A percentile compares a stretch with the other conserved stretches of the same genome.
Conservation (phyloP, 768 basidiomycete genomes). For the Leccinum imitatum region DNA sequence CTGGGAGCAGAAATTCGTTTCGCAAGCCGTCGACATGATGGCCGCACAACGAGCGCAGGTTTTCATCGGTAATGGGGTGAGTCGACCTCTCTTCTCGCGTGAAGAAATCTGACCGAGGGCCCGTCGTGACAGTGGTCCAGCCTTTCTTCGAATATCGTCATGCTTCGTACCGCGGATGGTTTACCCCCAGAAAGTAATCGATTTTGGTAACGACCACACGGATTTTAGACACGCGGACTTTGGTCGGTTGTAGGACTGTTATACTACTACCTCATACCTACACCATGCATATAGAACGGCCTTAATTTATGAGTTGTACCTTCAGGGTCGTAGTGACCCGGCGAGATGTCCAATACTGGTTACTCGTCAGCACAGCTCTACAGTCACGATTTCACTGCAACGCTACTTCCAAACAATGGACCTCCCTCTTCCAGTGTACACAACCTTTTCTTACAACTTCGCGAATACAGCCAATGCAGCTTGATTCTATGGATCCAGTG, state of each 20-base stretch:
- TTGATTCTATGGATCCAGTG: too few relatives aligned
- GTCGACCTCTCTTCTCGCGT: slow-evolving; percentile 11
- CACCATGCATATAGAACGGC: neutral
- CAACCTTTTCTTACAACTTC: too few relatives aligned
- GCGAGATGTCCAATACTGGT: too few relatives aligned
- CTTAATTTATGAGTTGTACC: neutral
- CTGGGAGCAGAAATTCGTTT: slow-evolving; percentile 40
- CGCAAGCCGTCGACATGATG: slow-evolving; percentile 50
- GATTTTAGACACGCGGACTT: neutral
- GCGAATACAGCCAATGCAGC: too few relatives aligned
- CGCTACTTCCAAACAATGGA: too few relatives aligned
- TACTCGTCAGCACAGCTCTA: too few relatives aligned
- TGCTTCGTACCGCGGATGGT: slow-evolving; percentile 34
- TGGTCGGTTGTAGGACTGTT: neutral
- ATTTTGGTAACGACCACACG: slow-evolving; percentile 31
- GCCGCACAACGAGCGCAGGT: slow-evolving; percentile 45
- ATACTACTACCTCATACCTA: neutral
- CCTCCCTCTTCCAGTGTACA: too few relatives aligned
- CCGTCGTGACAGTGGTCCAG: slow-evolving; percentile 36
- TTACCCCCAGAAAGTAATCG: slow-evolving; percentile 28
- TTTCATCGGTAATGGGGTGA: slow-evolving; percentile 54
- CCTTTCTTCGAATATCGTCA: slow-evolving; percentile 39
- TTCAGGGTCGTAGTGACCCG: neutral
- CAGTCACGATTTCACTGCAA: too few relatives aligned
- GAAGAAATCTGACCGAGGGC: neutral